A percentile compares a stretch with the other conserved stretches of the same genome.
phyloP scores from a whole-genome alignment of 352 stramenopile genomes.

The Pythium plurisporium region DNA sequence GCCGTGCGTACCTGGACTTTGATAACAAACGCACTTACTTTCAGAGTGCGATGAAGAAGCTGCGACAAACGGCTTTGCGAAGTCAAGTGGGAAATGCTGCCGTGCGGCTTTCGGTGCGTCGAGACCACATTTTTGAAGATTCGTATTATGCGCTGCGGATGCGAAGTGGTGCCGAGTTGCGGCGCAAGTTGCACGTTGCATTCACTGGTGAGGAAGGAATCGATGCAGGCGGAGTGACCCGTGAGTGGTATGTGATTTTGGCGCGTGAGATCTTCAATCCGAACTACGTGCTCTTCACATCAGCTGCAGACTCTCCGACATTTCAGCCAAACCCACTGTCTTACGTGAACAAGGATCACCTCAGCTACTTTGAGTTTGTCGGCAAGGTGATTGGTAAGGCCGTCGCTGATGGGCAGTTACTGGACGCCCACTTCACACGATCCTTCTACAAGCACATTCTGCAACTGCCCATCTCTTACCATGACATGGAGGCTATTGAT shows the following conservation, averaged over 20 bases:
- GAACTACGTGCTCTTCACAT: constrained; percentile 99
- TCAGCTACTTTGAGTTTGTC: constrained; percentile 99
- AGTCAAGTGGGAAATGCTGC: constrained; percentile 91
- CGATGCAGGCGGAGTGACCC: constrained; percentile 97
- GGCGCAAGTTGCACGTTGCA: constrained; percentile 96
- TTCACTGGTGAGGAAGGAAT: constrained; percentile 98
- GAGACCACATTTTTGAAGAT: constrained; percentile 98
- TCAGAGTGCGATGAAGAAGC: constrained; percentile 90
- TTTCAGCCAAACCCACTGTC: constrained; percentile 99
- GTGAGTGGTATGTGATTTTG: constrained; percentile 99
- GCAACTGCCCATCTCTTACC: constrained; percentile 94
- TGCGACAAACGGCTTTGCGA: constrained; percentile 78
- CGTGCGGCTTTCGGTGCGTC: constrained; percentile 86
- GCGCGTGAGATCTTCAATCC: constrained; percentile 99
- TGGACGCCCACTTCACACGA: constrained; percentile 98
- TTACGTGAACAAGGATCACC: constrained; percentile 98
- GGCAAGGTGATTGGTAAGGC: constrained; percentile 99
- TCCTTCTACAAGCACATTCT: constrained; percentile 99
- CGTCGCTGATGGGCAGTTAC: constrained; percentile 96
- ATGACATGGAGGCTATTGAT: constrained; percentile 99
- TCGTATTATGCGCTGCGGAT: constrained; percentile 97
- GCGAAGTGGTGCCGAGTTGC: constrained; percentile 95
- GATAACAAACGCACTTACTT: constrained; percentile 99
- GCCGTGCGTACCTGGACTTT: constrained; percentile 96
- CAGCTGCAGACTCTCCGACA: constrained; percentile 96